Evolutionary conservation across 139 green algal genomes (phyloP), one percentile per base, ranked within the genome.

Genomic region (Coccomyxa sp.): DNA sequence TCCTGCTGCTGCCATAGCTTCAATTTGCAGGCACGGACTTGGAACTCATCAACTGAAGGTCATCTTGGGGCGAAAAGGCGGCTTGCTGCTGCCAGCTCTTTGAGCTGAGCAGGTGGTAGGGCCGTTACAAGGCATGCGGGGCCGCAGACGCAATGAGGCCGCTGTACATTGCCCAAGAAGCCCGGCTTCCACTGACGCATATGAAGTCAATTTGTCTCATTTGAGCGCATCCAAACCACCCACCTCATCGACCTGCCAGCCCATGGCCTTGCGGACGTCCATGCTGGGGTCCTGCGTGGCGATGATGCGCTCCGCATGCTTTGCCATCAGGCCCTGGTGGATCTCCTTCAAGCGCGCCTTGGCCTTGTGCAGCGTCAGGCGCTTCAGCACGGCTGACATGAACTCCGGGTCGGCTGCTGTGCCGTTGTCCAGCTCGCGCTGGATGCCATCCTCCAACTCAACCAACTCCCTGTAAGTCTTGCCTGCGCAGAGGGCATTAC

Each of bases 341-440:
- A 92, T 78, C 79, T 93, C 90, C 2, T 87, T 78, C 76, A 95
- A 80, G 74, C 86, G 73, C 10, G 88, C 88, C 75, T 84, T 88
- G 55, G 91, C 89, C 75, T 85, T 84, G 55, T 83, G 37, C 58
- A 93, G 73, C 33, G 39, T 55, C 73, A 95, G 82, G 27, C 89
- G 77, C 68, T 80, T 82, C 39, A 93, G 86, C 70, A 97, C 92
- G 8, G 86, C 87, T 35, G 91, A 80, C 89, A 89, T 95, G 88
- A 95, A 97, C 82, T 97, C 93, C 4, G 87, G 86, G 82, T 93
- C 89, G 0, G 78, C 81, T 0, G 81, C 83, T 27, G 69, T 58
- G 6, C 86, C 86, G 33, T 34, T 74, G 39, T 90, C 75, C 74
- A 93, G 81, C 75, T 83, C 82, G 73, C 79, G 58, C 55, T 83